A percentile compares a stretch with the other conserved stretches of the same genome.
Evolutionary conservation across 306 rosid genomes (phyloP).

Genomic region (Vigna trinervia): DNA sequence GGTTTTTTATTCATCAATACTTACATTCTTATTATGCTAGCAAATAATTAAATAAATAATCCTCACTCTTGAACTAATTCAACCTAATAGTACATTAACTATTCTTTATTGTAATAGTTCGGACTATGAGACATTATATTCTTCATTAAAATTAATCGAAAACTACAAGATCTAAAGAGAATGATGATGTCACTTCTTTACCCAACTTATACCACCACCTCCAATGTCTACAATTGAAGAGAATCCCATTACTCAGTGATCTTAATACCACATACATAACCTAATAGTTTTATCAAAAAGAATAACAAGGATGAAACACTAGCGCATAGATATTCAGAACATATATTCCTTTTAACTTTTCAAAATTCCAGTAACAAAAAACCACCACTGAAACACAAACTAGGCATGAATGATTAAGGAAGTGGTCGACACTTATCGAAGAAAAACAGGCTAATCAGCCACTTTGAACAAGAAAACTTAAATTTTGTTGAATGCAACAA

Average conservation of each 20-base stretch:
- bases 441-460: slow-evolving; percentile 13
- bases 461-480: slow-evolving; percentile 36
- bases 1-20: too few relatives aligned
- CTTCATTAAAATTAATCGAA: too few relatives aligned
- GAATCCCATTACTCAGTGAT: neutral
- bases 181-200: too few relatives aligned
- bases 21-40: too few relatives aligned
- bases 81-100: too few relatives aligned
- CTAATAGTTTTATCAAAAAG: neutral
- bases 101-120: too few relatives aligned
- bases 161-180: too few relatives aligned
- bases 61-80: too few relatives aligned
- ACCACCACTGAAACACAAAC: slow-evolving; percentile 26
- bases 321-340: neutral
- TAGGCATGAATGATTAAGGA: slow-evolving; percentile 9
- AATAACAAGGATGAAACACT: neutral
- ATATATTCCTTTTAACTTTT: slow-evolving; percentile 28
- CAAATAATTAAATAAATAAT: too few relatives aligned
- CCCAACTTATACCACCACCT: neutral
- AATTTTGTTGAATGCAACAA: slow-evolving; percentile 87
- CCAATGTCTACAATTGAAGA: neutral
- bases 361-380: slow-evolving; percentile 28
- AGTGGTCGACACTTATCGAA: neutral
- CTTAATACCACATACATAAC: neutral
- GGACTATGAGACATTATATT: too few relatives aligned